These are phyloP conservation scores for Aspergillus sp. DNA, from an alignment of 2,329 filamentous ascomycete genomes.

Conservation along the genomic window DNA sequence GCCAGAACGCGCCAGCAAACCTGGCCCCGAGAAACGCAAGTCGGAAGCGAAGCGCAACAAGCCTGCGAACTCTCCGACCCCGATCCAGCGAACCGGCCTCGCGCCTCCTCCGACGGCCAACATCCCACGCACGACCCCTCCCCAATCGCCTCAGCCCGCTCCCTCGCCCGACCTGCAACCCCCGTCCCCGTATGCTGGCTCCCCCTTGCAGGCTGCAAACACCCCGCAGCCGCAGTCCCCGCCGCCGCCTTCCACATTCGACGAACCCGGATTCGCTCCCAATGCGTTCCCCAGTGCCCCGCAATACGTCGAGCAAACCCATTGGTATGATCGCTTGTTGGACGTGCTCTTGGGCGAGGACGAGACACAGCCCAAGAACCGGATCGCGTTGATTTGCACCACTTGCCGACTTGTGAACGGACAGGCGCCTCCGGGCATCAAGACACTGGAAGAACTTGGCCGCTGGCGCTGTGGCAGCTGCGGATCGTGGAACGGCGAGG, in stretches of 20 bases:
- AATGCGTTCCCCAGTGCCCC: conserved; percentile 44
- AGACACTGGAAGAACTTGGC: conserved; percentile 74
- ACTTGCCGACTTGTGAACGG: conserved; percentile 89
- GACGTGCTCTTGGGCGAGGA: conserved; percentile 93
- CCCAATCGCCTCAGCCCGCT: conserved; percentile 1
- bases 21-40: conserved; percentile 22
- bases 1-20: conserved; percentile 29
- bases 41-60: conserved; percentile 20
- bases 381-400: conserved; percentile 80
- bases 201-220: conserved; percentile 25
- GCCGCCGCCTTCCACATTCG: conserved; percentile 21
- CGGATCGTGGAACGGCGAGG: conserved; percentile 74
- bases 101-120: conserved; percentile 66
- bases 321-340: conserved; percentile 94
- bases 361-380: conserved; percentile 87
- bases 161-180: conserved; percentile 25
- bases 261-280: conserved; percentile 48
- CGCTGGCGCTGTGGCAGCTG: conserved; percentile 89
- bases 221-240: conserved; percentile 14
- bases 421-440: conserved; percentile 85
- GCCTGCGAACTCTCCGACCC: conserved; percentile 21
- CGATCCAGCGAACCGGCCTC: conserved; percentile 52
- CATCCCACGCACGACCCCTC: conserved; percentile 43
- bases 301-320: conserved; percentile 47
- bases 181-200: conserved; percentile 9